Base-by-base conservation (phyloP, 352 stramenopile species). In the Thalassiosira mediterranea region DNA sequence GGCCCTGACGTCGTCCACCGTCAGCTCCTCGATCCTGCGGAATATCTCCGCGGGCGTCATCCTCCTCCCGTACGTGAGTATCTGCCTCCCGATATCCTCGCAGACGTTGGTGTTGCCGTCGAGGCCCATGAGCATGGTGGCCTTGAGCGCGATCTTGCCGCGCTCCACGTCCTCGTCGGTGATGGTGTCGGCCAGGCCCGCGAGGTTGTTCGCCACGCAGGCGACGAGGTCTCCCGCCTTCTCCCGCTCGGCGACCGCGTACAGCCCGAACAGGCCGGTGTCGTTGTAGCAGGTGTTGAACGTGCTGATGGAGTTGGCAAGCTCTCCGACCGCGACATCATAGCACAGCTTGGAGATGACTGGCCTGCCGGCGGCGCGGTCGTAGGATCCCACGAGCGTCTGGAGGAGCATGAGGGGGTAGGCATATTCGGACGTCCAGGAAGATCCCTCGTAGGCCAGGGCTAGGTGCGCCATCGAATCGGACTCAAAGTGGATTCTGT, bases 271-370 rank as follows among this genome's bases (percentile, higher is more conserved):
- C 31, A 99, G 92, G 67, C 97, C 97, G 37, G 96, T 99, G 87
- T 99, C 97, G 89, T 99, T 98, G 93, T 99, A 99, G 90, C 95
- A 98, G 66, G 97, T 99, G 92, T 99, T 99, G 91, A 99, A 99
- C 26, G 96, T 97, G 83, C 96, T 98, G 88, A 98, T 97, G 52
- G 93, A 98, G 90, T 99, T 96, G 40, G 96, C 97, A 31, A 98
- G 89, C 83, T 99, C 96, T 80, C 97, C 94, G 76, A 97, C 89
- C 10, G 97, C 96, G 4, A 99, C 90, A 70, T 97, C 95, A 87
- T 98, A 94, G 64, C 96, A 97, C n/a, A 99, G 88, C 76, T 97
- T 96, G 32, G 94, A 98, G 60, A 95, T 95, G 79, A 97, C 96
- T 88, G 98, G 98, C 81, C 96, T 93, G 60, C 96, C 96, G 47